phyloP scores from a whole-genome alignment of 2,329 filamentous ascomycete species.

The Colletotrichum sp. region DNA sequence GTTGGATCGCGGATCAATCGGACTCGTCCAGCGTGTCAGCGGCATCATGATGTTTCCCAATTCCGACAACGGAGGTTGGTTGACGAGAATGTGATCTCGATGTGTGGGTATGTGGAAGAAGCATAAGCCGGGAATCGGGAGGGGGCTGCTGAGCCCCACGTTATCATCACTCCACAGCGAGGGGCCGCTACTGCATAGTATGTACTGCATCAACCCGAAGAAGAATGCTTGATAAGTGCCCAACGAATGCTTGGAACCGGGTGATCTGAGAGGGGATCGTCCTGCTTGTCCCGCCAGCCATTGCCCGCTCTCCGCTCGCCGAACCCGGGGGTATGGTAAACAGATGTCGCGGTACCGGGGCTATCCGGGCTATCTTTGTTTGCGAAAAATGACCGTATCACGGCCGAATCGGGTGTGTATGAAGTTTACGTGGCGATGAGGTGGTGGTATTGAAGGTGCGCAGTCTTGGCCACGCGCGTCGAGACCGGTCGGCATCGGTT shows the following conservation, averaged over 20 bases:
- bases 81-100: not conserved
- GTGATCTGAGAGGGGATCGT: not conserved
- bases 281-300: not conserved
- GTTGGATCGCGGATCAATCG: not conserved
- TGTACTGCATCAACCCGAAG: not conserved
- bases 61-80: slow-evolving; percentile 4
- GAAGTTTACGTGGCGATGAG: slow-evolving; percentile 1
- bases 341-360: not conserved
- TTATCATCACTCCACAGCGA: not conserved
- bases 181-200: not conserved
- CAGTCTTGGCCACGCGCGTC: slow-evolving; percentile 3
- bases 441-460: not conserved
- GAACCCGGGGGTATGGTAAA: not conserved
- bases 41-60: not conserved
- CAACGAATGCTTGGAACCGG: not conserved
- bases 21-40: not conserved
- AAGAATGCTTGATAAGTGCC: not conserved
- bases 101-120: not conserved
- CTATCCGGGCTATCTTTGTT: not conserved
- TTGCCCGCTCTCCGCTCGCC: not conserved
- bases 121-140: not conserved
- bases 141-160: not conserved
- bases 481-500: slow-evolving; percentile 13
- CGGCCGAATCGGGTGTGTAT: slow-evolving; percentile 3
- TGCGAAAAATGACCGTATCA: not conserved